Percentiles rank a stretch among this genome's conserved stretches.
These are phyloP conservation scores for Plasmodium fragile DNA, from an alignment of 169 alveolate species.

Conservation along the genomic window DNA sequence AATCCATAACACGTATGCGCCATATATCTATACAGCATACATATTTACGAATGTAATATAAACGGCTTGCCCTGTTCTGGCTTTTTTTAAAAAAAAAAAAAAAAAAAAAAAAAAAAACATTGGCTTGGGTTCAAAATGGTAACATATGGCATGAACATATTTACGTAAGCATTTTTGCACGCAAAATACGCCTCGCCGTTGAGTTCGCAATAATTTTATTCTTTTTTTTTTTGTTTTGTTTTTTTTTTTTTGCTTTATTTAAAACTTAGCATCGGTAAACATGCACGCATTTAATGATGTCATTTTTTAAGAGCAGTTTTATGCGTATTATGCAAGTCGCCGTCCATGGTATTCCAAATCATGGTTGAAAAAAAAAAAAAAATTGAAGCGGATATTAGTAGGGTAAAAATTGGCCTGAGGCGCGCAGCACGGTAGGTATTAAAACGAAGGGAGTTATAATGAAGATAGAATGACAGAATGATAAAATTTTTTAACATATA, in stretches of 20 bases:
- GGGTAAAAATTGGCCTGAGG: background rate
- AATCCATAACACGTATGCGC: background rate
- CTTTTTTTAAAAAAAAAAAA: no score
- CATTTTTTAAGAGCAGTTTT: background rate
- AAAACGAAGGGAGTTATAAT: background rate
- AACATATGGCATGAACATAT: background rate
- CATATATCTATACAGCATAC: background rate
- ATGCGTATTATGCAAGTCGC: background rate
- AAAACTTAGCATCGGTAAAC: background rate
- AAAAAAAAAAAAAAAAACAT: background rate
- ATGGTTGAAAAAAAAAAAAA: background rate
- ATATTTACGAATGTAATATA: background rate
- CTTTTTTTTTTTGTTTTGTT: background rate
- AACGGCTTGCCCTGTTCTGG: background rate
- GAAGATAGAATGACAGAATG: background rate
- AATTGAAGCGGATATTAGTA: background rate
- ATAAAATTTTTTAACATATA: background rate
- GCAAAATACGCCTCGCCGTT: background rate
- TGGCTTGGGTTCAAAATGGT: background rate
- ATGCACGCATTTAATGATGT: background rate
- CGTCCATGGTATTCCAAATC: background rate
- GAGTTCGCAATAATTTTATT: background rate
- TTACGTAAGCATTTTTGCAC: background rate
- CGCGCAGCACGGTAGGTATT: background rate
- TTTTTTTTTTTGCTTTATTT: background rate